Base-by-base conservation (phyloP, 208 protist genomes). In the Acanthamoeba rhysodes region DNA sequence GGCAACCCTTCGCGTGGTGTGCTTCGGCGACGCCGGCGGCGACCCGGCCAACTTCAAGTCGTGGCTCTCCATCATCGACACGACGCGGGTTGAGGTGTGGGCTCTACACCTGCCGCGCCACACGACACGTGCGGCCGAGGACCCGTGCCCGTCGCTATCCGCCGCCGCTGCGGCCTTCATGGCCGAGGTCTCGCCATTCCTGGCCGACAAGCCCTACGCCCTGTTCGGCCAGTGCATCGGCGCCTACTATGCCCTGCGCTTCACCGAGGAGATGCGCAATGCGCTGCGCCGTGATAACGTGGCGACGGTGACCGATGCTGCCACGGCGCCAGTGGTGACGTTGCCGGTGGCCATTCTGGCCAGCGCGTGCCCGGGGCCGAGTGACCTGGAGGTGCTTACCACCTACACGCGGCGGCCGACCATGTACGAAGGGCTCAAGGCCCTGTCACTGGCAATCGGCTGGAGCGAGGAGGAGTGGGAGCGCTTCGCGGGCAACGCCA, bases 401-500 rank as follows among this genome's bases (percentile, higher is more conserved):
- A 48, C 24, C 41, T 74, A 76, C 85, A 74, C 45, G 37, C 48
- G 45, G 59, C 55, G 85, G 45, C 59, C 55, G 22, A 92, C 85
- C 59, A 48, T 92, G 55, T 92, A 92, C 64, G 85, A 92, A 37
- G 85, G 85, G 18, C 85, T 92, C 22, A n/a, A 27, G 12, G 55
- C 85, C 3, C 85, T 92, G 32, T 92, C 85, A 37, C 85, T 92
- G 22, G 85, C 85, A 9, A 92, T 92, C 22, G 85, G 85, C 16
- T 92, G 85, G 85, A 92, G 85, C 55, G 85, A 92, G 64, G 85
- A 92, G 55, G 85, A 92, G 85, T 92, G 85, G 85, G 85, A 92
- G n/a, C 29, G 85, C 7, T 92, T 92, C 37, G 74, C 85, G 45
- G 22, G 57, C 85, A 92, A 92, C 85, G 29, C 22, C 9, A 92